Base-by-base conservation (phyloP, 306 rosid species). In the Sicyos baderoa region DNA sequence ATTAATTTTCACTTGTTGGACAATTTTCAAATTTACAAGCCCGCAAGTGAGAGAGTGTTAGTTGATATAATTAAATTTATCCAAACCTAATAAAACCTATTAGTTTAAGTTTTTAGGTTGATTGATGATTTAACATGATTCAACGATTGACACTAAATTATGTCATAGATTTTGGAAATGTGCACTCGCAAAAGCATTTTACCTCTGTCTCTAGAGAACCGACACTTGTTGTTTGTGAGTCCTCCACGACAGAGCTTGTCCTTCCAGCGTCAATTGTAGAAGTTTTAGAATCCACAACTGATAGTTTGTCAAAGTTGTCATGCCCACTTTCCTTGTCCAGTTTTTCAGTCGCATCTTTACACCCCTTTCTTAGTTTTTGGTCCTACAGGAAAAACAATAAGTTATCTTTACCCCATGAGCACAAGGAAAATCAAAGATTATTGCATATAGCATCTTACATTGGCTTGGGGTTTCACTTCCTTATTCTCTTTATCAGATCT, bases 401-500 rank as follows among this genome's bases (percentile, higher is more conserved):
- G 45, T 40, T 17, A 25, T 22, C n/a, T 48, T 67, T 47, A 47
- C 72, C 54, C 10, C 22, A 23, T 47, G 27, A 51, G 45, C 72
- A 32, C 14, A 49, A 60, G 49, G 55, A 60, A 47, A 27, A 32
- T 17, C 16, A 18, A 73, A 13, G 5, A 32, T 81, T 37, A 12
- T 57, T 27, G 51, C 50, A 75, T 54, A 42, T 42, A 27, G 76
- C 32, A 44, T 70, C 77, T 50, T 84, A 93, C 96, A 60, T 76
- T 75, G 52, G 84, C 79, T 56, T 19, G 83, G 78, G 37, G 11
- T 75, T 79, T 79, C 27, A 37, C 22, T 53, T 78, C 76, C 77
- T 59, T 81, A 67, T 82, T 81, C 64, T 81, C 86, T 78, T 86
- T 90, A 76, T 84, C 87, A 15, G 85, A 78, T 14, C 55, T 76